Evolutionary conservation across 2,329 filamentous ascomycete genomes (phyloP), one percentile per base, ranked within the genome.

Genomic region (Beauveria sp.): DNA sequence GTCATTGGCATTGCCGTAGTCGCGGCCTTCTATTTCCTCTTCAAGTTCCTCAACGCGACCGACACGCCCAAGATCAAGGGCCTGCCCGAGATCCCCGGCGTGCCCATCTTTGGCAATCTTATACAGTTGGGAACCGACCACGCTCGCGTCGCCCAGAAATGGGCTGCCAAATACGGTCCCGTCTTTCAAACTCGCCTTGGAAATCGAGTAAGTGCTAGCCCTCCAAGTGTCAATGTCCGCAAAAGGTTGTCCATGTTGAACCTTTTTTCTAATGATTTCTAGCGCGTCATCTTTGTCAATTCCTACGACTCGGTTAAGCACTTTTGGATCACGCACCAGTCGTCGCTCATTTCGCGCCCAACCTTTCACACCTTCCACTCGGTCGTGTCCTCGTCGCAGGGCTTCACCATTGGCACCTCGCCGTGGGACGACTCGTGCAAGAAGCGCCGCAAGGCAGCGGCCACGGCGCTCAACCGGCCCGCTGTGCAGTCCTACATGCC

Each of bases 401-500:
- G 89, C 6, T 89, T 91, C 73, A 93, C 90, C 0, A 91, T 95
- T 64, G 90, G 90, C 1, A 91, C 90, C 0, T 92, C 89, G 0
- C 90, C 90, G 0, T 95, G 90, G 88, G 89, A 93, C 64, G 89
- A 91, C 56, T 90, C 86, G 2, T 91, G 88, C 75, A 93, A 93
- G 73, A 79, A 81, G 26, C 83, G 89, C 10, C 84, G 90, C 65
- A 93, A 91, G 76, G 89, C 88, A 0, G 90, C 89, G 1, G 89
- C 88, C 4, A 91, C 89, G 5, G 89, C 90, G 0, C 79, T 93
- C 24, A 93, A 93, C 71, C 82, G 88, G 0, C 89, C 89, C 0
- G 86, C 89, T 0, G 84, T 90, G 1, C 88, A 91, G 68, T 87
- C 86, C 0, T 93, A 93, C 71, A 89, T 92, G 84, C 89, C 90